These are phyloP conservation scores for Rosa hybrid DNA, from an alignment of 331 rosid genomes.

Conservation along the genomic window DNA sequence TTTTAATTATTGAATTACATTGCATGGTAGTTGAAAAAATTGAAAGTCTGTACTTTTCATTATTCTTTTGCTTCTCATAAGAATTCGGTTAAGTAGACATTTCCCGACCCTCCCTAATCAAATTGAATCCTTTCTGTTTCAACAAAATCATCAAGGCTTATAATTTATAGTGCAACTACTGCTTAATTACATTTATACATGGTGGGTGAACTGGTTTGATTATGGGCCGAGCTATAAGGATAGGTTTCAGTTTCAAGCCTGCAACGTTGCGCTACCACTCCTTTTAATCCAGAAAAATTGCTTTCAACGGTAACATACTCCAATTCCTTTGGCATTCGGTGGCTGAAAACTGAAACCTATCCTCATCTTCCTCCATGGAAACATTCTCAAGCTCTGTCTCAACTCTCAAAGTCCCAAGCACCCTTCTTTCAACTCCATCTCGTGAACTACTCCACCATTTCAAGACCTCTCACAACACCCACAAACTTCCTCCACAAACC, in stretches of 20 bases:
- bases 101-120: neutral
- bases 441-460: conserved; percentile 47
- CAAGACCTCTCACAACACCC: conserved; percentile 34
- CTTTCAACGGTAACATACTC: neutral
- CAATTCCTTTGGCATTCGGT: neutral
- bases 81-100: neutral
- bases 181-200: neutral
- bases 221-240: neutral
- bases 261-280: neutral
- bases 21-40: neutral
- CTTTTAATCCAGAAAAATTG: neutral
- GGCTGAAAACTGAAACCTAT: neutral
- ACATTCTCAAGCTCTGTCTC: conserved; percentile 66
- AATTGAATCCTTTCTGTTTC: neutral
- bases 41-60: neutral
- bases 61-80: too few species aligned
- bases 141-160: neutral
- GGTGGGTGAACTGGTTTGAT: neutral
- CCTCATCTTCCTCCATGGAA: conserved; percentile 54
- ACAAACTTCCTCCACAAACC: conserved; percentile 33
- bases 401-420: conserved; percentile 41
- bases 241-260: neutral
- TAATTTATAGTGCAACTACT: neutral
- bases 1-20: neutral
- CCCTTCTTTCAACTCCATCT: conserved; percentile 31